Percentiles rank a stretch among this genome's conserved stretches.
phyloP scores from a whole-genome alignment of 2,329 filamentous ascomycete species.

The Myriangium duriaei region DNA sequence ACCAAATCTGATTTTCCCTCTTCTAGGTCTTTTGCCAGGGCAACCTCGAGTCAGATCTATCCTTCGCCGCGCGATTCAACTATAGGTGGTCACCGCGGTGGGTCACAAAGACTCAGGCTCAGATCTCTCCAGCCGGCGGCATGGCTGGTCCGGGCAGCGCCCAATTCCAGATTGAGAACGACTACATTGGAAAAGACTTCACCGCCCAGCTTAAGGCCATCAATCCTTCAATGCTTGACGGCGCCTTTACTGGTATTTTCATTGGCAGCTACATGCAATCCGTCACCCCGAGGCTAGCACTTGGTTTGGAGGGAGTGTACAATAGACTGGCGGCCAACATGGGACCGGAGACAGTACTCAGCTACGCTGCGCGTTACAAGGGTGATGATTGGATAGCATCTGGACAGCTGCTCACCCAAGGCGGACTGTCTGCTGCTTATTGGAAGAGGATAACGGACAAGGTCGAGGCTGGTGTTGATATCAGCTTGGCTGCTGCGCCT shows the following conservation, averaged over 20 bases:
- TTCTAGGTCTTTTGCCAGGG: constrained; percentile 91
- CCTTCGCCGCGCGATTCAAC: constrained; percentile 81
- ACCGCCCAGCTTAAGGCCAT: constrained; percentile 84
- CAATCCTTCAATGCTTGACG: constrained; percentile 89
- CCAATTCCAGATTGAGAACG: constrained; percentile 88
- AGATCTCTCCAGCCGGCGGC: constrained; percentile 51
- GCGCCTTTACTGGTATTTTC: constrained; percentile 85
- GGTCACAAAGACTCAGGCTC: constrained; percentile 76
- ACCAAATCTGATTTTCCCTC: no score
- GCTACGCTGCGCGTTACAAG: constrained; percentile 88
- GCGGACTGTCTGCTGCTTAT: constrained; percentile 80
- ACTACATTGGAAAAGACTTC: constrained; percentile 90
- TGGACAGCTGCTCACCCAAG: constrained; percentile 78
- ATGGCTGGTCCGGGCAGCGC: constrained; percentile 54
- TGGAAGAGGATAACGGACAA: constrained; percentile 89
- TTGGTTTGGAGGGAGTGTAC: constrained; percentile 90
- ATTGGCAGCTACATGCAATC: constrained; percentile 94
- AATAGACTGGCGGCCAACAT: constrained; percentile 73
- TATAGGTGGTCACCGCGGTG: constrained; percentile 72
- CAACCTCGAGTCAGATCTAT: constrained; percentile 84
- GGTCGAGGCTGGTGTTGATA: constrained; percentile 89
- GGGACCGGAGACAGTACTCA: constrained; percentile 80
- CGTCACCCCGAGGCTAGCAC: constrained; percentile 70
- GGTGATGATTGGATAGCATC: constrained; percentile 84
- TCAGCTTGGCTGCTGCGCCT: constrained; percentile 63